Percentiles rank a stretch among this genome's conserved stretches.
Conservation (phyloP, 441 rosid genomes). For the Pelargonium myrrhifolium region DNA sequence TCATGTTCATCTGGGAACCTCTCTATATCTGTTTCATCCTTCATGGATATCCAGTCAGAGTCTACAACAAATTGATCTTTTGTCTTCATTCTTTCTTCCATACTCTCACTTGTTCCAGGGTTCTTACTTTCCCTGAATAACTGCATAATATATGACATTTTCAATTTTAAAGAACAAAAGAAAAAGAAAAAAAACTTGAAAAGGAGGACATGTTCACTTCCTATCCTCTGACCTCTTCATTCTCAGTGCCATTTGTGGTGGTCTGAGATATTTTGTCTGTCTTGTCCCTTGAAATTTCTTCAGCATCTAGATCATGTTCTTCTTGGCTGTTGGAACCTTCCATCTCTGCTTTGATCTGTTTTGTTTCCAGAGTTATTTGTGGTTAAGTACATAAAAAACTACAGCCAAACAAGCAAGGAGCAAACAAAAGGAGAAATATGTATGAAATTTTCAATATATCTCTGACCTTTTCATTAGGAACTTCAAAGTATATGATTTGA, state of each 20-base stretch:
- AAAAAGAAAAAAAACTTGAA: not conserved
- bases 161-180: constrained; percentile 9
- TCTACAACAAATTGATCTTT: constrained; percentile 21
- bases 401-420: constrained; percentile 1
- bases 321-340: constrained; percentile 19
- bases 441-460: constrained; percentile 4
- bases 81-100: constrained; percentile 18
- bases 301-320: constrained; percentile 24
- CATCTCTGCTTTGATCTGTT: constrained; percentile 31
- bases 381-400: constrained; percentile 7
- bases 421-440: not conserved
- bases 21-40: constrained; percentile 23
- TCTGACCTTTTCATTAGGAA: constrained; percentile 41
- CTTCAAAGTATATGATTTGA: constrained; percentile 25
- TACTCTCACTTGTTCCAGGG: constrained; percentile 18
- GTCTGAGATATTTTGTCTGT: constrained; percentile 15
- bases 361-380: not conserved
- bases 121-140: constrained; percentile 14
- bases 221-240: constrained; percentile 25
- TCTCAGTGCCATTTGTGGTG: constrained; percentile 9
- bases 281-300: constrained; percentile 26
- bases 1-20: constrained; percentile 19
- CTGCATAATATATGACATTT: constrained; percentile 22
- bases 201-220: not conserved
- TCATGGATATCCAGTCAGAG: constrained; percentile 18